These are phyloP conservation scores for Rhipidocladum racemiflorum DNA, from an alignment of 176 grass and related monocot genomes.

Conservation along the genomic window DNA sequence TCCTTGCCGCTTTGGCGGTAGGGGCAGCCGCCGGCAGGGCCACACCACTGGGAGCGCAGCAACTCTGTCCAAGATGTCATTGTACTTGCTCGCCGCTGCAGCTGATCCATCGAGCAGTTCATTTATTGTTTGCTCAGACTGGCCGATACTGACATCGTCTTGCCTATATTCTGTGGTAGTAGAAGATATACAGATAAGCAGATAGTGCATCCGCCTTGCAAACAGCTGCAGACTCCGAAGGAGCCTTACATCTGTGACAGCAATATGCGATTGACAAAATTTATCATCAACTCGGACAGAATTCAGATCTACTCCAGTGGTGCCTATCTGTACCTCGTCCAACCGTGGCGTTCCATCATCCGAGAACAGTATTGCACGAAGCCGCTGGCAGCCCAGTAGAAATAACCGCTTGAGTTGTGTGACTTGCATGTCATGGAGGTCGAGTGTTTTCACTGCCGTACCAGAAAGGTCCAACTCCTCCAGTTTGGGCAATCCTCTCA, in stretches of 20 bases:
- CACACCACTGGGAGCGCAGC: background rate
- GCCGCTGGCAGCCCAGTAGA: background rate
- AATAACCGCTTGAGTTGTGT: fast-evolving
- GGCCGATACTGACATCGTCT: too few species aligned
- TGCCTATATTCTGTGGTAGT: too few species aligned
- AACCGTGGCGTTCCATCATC: background rate
- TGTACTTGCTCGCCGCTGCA: background rate
- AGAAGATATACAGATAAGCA: background rate
- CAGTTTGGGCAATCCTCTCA: background rate
- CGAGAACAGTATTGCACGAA: background rate
- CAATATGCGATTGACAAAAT: background rate
- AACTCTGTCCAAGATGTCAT: background rate
- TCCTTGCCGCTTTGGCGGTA: background rate
- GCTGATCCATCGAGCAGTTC: too few species aligned
- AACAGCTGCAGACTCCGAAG: background rate
- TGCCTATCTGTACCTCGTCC: background rate
- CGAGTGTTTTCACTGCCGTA: background rate
- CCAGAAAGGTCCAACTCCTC: background rate
- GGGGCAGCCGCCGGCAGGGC: background rate
- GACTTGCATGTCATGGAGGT: background rate
- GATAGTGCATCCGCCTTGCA: background rate
- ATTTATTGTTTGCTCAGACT: too few species aligned
- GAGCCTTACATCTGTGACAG: background rate
- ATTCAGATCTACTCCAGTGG: background rate
- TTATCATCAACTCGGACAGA: background rate